Conservation (phyloP, 2,329 filamentous ascomycete genomes). For the Penicillium sp. region DNA sequence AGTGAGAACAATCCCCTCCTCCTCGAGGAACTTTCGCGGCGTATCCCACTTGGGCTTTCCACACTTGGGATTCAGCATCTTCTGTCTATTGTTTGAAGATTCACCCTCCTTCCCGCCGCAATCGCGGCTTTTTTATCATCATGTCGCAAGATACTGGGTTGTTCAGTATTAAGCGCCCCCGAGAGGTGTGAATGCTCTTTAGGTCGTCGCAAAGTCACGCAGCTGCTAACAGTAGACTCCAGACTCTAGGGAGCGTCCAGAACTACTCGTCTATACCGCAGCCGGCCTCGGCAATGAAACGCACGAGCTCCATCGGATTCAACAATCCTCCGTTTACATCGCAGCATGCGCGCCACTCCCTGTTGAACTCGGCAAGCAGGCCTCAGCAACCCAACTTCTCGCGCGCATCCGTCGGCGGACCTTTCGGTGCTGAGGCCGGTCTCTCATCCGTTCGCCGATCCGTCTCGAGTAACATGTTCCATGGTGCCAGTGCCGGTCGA, state of each 20-base stretch:
- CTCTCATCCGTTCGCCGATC: constrained; percentile 82
- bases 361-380: constrained; percentile 79
- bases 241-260: constrained; percentile 81
- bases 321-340: constrained; percentile 63
- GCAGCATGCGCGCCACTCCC: constrained; percentile 79
- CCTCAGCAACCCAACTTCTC: constrained; percentile 86
- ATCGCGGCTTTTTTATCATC: constrained; percentile 34
- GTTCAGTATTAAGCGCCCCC: constrained; percentile 86
- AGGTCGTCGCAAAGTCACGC: constrained; percentile 1
- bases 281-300: constrained; percentile 90
- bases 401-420: constrained; percentile 70
- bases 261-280: constrained; percentile 84
- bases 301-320: constrained; percentile 73
- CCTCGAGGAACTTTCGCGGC: constrained; percentile 11
- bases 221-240: constrained; percentile 19
- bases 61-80: background rate
- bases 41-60: constrained; percentile 3
- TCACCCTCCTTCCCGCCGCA: constrained; percentile 17
- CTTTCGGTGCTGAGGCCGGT: constrained; percentile 74
- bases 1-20: constrained; percentile 20
- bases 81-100: background rate
- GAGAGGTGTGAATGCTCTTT: constrained; percentile 66
- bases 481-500: constrained; percentile 58
- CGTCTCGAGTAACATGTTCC: constrained; percentile 65
- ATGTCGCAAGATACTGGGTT: constrained; percentile 88